Conservation (phyloP, 2,329 filamentous ascomycete genomes). For the Xylaria sp. region DNA sequence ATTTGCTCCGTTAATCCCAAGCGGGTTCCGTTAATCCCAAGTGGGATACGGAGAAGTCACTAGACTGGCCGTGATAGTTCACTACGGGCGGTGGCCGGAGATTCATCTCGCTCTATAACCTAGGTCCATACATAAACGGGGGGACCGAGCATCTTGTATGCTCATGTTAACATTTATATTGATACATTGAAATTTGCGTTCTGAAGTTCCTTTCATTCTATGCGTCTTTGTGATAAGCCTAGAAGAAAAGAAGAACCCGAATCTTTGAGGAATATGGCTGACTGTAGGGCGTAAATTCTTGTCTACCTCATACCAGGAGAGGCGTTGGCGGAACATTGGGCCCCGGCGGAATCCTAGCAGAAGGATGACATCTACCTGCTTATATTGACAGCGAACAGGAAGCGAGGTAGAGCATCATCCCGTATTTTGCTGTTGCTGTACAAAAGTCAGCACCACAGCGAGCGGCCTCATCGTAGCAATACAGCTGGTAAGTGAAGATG, state of each 20-base stretch:
- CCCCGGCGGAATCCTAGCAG: background rate
- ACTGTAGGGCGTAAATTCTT: background rate
- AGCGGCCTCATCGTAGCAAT: conserved; percentile 18
- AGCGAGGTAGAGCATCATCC: background rate
- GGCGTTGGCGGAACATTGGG: background rate
- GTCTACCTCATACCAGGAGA: background rate
- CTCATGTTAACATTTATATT: too few species aligned
- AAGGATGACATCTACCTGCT: background rate
- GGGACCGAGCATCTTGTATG: too few species aligned
- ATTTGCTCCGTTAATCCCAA: too few species aligned
- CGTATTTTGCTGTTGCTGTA: background rate
- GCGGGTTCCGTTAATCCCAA: too few species aligned
- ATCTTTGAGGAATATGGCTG: background rate
- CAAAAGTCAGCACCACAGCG: conserved; percentile 2
- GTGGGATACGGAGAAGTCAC: too few species aligned
- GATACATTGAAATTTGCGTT: background rate
- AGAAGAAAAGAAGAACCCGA: background rate
- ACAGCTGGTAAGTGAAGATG: conserved; percentile 11
- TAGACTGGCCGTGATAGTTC: too few species aligned
- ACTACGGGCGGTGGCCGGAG: too few species aligned
- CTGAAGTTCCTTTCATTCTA: too few species aligned
- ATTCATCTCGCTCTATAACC: background rate
- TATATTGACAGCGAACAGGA: too few species aligned
- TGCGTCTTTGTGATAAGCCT: background rate
- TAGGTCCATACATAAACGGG: background rate